These are phyloP conservation scores for Exophiala bonariae DNA, from an alignment of 2,329 filamentous ascomycete species.

Conservation along the genomic window DNA sequence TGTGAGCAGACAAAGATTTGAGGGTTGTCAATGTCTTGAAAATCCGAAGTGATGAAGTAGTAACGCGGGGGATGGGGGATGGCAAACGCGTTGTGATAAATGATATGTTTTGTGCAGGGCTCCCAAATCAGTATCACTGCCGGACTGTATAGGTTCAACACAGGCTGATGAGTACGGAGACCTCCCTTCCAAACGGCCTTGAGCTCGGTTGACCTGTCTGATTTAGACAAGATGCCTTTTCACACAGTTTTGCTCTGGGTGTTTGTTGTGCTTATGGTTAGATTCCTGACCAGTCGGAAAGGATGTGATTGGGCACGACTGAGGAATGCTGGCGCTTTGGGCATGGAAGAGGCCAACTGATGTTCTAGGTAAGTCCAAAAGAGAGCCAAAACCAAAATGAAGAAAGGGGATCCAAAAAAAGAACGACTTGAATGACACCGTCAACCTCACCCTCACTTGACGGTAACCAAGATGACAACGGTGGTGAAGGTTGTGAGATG, in stretches of 20 bases:
- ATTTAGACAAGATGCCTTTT: too few relatives aligned
- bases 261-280: constrained; percentile 15
- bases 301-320: constrained; percentile 17
- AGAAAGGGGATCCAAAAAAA: constrained; percentile 20
- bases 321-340: constrained; percentile 23
- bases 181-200: too few relatives aligned
- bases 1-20: too few relatives aligned
- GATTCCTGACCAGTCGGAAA: constrained; percentile 9
- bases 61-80: too few relatives aligned
- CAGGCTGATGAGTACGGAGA: too few relatives aligned
- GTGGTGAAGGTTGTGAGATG: background rate
- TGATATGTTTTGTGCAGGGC: too few relatives aligned
- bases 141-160: too few relatives aligned
- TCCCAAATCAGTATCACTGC: too few relatives aligned
- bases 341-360: constrained; percentile 9
- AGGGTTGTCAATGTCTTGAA: too few relatives aligned
- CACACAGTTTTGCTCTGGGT: background rate
- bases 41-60: too few relatives aligned
- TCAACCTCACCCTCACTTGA: background rate
- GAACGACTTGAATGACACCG: constrained; percentile 16
- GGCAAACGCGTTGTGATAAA: too few relatives aligned
- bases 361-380: constrained; percentile 22
- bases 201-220: too few relatives aligned
- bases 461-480: background rate
- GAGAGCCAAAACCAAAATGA: constrained; percentile 16